Base-by-base conservation (phyloP, 1,284 basidiomycete species). In the Hypsizygus ulmarius region DNA sequence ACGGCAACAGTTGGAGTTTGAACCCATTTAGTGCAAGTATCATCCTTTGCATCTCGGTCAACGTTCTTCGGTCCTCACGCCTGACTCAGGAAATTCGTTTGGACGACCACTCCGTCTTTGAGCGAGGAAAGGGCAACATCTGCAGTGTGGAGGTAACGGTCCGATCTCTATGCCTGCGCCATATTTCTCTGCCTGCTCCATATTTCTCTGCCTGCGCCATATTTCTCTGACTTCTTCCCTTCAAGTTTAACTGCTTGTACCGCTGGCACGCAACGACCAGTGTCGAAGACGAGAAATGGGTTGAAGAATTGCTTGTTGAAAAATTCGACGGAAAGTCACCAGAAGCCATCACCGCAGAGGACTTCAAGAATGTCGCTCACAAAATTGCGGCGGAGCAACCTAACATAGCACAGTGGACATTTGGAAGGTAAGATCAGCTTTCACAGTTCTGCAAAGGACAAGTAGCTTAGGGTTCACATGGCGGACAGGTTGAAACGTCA, bases 241-340 rank as follows among this genome's bases (percentile, higher is more conserved):
- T 32, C 0, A 48, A 89, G 84, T 91, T 91, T 73, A 90, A 92
- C 61, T 84, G 85, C 54, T 66, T 92, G 45, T 92, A 91, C 66
- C 78, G 87, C 14, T 90, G 87, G 89, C 89, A 92, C 47, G 79
- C 87, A 1, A 87, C 87, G 0, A 84, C 84, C 0, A 87, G 84
- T 32, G 59, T 64, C 15, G 72, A 77, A 47, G 89, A 92, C 50
- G 87, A 87, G 58, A 58, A 81, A 50, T 92, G 87, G 87, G 77
- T 82, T 2, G 59, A 67, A 36, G 27, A 62, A 21, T 63, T 79
- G 8, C 79, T 85, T 53, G 52, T 56, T 14, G 46, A 74, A 5
- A 56, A 83, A 34, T 89, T 90, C 64, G 66, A 70, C 0, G 75
- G 70, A 1, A 82, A 81, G 61, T 54, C 71, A 0, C 67, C 72